phyloP scores from a whole-genome alignment of 1,139 yeast species.

The Kluyveromyces sp. region DNA sequence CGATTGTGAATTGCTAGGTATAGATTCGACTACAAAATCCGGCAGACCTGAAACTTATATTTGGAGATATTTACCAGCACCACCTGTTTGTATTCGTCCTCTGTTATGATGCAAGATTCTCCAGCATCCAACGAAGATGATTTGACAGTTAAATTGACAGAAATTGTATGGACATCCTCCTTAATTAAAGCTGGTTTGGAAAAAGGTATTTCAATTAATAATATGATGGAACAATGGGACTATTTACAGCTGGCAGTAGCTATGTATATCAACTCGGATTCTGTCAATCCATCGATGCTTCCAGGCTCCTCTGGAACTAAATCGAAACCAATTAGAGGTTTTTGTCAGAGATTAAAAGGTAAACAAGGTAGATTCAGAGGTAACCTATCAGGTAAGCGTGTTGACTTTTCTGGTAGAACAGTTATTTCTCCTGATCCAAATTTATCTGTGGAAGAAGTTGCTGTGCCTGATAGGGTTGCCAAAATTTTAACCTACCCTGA shows the following conservation, averaged over 20 bases:
- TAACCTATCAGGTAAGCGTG: conserved; percentile 95
- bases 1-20: conserved; percentile 89
- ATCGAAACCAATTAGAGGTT: conserved; percentile 86
- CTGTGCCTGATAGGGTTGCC: conserved; percentile 96
- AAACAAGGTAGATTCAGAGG: conserved; percentile 99
- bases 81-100: conserved; percentile 97
- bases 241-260: conserved; percentile 91
- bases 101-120: conserved; percentile 89
- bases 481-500: conserved; percentile 95
- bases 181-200: conserved; percentile 90
- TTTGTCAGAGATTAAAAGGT: conserved; percentile 95
- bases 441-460: conserved; percentile 89
- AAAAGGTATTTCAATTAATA: conserved; percentile 86
- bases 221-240: conserved; percentile 98
- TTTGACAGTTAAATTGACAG: conserved; percentile 89
- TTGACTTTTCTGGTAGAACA: conserved; percentile 96
- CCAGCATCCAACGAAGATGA: conserved; percentile 92
- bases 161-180: conserved; percentile 92
- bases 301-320: conserved; percentile 54
- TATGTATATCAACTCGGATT: conserved; percentile 93
- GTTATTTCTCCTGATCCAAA: conserved; percentile 99
- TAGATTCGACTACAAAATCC: conserved; percentile 67
- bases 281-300: conserved; percentile 73
- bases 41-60: conserved; percentile 96
- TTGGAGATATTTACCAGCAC: conserved; percentile 97